Percentiles rank a stretch among this genome's conserved stretches.
These are phyloP conservation scores for Mycotypha africana DNA, from an alignment of 371 early-diverging fungal species.

Conservation along the genomic window DNA sequence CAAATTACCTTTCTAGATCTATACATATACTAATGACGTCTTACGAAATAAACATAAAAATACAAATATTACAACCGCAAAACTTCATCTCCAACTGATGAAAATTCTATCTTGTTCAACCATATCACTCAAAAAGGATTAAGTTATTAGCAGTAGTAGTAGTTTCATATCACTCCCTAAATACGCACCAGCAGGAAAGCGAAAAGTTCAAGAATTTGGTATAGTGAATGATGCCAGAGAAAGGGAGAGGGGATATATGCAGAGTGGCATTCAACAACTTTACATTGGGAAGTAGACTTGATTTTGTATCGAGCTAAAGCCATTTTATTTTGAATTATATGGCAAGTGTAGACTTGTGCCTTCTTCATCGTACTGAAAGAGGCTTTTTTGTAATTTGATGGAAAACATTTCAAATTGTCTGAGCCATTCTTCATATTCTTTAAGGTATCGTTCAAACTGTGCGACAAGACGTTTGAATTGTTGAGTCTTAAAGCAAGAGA, in stretches of 20 bases:
- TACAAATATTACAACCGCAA: no score
- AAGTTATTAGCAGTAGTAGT: slow-evolving; percentile 1
- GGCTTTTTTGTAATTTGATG: slow-evolving; percentile 3
- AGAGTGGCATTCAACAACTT: slow-evolving; percentile 13
- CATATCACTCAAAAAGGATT: slow-evolving; percentile 9
- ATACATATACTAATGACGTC: no score
- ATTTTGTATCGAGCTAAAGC: slow-evolving; percentile 7
- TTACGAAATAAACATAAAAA: no score
- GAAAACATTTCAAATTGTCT: slow-evolving; percentile 5
- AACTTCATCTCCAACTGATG: no score
- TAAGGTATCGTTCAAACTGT: slow-evolving; percentile 6
- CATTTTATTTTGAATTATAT: slow-evolving; percentile 11
- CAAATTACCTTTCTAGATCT: no score
- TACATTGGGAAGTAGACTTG: slow-evolving; percentile 4
- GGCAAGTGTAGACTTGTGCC: not conserved
- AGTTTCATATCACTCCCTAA: slow-evolving; percentile 3
- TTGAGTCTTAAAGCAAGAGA: slow-evolving; percentile 2
- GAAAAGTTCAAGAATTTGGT: slow-evolving; percentile 12
- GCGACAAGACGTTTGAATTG: slow-evolving; percentile 1
- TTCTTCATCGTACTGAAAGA: slow-evolving; percentile 8
- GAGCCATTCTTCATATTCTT: slow-evolving; percentile 8
- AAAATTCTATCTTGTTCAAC: slow-evolving; percentile 8
- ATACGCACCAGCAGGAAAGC: slow-evolving; percentile 4
- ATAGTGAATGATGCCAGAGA: slow-evolving; percentile 5
- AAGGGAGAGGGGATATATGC: slow-evolving; percentile 3